Evolutionary conservation across 2,329 filamentous ascomycete genomes (phyloP).

Genomic region (Ophiostoma tasmaniense): DNA sequence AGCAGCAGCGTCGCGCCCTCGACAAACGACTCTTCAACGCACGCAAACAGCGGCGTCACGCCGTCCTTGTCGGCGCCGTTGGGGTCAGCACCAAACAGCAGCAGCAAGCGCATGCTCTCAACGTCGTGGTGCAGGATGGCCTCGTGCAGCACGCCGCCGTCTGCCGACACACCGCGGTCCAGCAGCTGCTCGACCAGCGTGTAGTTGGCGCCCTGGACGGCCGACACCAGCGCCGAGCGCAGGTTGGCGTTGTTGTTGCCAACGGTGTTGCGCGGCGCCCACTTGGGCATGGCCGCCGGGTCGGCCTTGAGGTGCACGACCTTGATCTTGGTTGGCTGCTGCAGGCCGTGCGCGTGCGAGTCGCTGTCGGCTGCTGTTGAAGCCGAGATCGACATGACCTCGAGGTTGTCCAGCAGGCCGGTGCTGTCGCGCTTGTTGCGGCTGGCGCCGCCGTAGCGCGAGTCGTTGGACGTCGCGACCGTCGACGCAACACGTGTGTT

Average conservation of each 20-base stretch:
- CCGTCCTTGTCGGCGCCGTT: slow-evolving; percentile 42
- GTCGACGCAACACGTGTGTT: slow-evolving; percentile 17
- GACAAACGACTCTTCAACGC: slow-evolving; percentile 44
- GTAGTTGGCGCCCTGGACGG: slow-evolving; percentile 49
- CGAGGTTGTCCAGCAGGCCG: slow-evolving; percentile 16
- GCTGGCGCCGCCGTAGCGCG: slow-evolving; percentile 10
- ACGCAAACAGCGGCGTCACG: slow-evolving; percentile 42
- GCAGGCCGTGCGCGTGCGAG: slow-evolving; percentile 22
- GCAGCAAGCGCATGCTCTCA: slow-evolving; percentile 46
- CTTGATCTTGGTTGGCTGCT: slow-evolving; percentile 29
- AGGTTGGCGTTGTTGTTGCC: slow-evolving; percentile 37
- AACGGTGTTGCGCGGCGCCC: slow-evolving; percentile 38
- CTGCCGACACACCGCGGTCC: slow-evolving; percentile 47
- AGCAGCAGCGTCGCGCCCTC: slow-evolving; percentile 51
- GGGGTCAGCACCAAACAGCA: slow-evolving; percentile 50
- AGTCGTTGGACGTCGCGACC: slow-evolving; percentile 17
- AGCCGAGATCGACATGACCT: slow-evolving; percentile 18
- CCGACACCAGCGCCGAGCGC: slow-evolving; percentile 41
- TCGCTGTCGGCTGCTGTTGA: slow-evolving; percentile 24
- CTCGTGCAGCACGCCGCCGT: slow-evolving; percentile 43
- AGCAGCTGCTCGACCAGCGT: slow-evolving; percentile 49
- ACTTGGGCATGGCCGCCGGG: slow-evolving; percentile 42
- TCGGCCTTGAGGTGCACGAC: slow-evolving; percentile 44
- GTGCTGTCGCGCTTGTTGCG: slow-evolving; percentile 5
- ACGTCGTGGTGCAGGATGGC: slow-evolving; percentile 43